Conservation (phyloP, 1,284 basidiomycete species). For the Tilletia indica region DNA sequence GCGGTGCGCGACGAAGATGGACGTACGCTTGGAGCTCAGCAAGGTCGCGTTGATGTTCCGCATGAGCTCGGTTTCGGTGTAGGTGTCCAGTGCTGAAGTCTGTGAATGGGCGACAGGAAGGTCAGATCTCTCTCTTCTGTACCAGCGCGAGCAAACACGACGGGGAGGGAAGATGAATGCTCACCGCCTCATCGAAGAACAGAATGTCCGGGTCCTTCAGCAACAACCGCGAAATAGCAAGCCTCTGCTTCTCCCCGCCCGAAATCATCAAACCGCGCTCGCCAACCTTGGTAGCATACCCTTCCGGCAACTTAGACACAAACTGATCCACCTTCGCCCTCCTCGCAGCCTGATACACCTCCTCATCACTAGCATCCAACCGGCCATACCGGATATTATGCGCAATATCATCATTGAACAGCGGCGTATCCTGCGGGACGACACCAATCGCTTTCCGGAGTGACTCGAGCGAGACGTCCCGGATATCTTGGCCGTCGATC, state of each 20-base stretch:
- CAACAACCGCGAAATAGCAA: constrained; percentile 87
- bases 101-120: constrained; percentile 52
- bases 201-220: constrained; percentile 91
- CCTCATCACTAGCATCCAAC: constrained; percentile 81
- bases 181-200: constrained; percentile 95
- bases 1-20: constrained; percentile 72
- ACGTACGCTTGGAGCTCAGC: constrained; percentile 75
- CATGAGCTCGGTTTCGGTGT: constrained; percentile 93
- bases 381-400: constrained; percentile 92
- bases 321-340: constrained; percentile 85
- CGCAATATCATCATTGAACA: constrained; percentile 92
- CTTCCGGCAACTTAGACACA: constrained; percentile 75
- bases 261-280: constrained; percentile 97
- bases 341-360: constrained; percentile 77
- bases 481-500: constrained; percentile 83
- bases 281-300: constrained; percentile 86
- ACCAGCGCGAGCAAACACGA: background rate
- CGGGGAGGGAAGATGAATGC: constrained; percentile 47
- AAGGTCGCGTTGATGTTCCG: constrained; percentile 82
- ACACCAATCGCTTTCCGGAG: constrained; percentile 79
- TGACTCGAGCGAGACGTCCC: constrained; percentile 70
- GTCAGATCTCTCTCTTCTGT: background rate
- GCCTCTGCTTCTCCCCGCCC: constrained; percentile 92
- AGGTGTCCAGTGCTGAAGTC: constrained; percentile 91
- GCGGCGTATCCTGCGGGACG: constrained; percentile 94